Conservation (phyloP, 2,329 filamentous ascomycete genomes). For the Cercospora citrullina region DNA sequence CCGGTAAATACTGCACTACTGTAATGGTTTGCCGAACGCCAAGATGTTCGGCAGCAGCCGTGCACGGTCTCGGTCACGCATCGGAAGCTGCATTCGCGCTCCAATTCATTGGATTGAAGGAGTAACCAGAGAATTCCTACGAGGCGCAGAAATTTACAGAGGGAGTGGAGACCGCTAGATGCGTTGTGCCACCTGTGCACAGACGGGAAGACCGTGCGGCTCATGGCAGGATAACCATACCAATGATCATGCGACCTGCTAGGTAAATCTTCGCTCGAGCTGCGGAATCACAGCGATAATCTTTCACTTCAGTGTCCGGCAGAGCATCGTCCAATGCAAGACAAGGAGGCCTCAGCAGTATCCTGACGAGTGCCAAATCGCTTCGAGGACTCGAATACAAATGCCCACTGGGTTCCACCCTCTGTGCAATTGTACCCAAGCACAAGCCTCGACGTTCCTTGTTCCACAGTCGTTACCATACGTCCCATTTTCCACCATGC, state of each 20-base stretch:
- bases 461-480: background rate
- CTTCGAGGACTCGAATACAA: background rate
- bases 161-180: background rate
- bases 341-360: background rate
- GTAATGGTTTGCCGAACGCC: background rate
- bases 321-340: background rate
- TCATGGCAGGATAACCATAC: no score
- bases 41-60: background rate
- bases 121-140: background rate
- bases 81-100: background rate
- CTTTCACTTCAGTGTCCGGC: background rate
- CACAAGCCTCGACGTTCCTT: background rate
- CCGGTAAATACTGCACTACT: background rate
- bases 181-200: background rate
- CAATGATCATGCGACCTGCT: background rate
- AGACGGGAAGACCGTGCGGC: no score
- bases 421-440: no score
- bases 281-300: background rate
- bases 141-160: background rate
- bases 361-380: background rate
- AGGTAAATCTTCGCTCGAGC: constrained; percentile 8
- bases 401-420: background rate
- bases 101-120: background rate
- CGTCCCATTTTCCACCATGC: background rate
- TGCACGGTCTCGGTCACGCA: background rate